Evolutionary conservation across 164 flowering plant genomes (phyloP).

Genomic region (Hamamelis virginiana): DNA sequence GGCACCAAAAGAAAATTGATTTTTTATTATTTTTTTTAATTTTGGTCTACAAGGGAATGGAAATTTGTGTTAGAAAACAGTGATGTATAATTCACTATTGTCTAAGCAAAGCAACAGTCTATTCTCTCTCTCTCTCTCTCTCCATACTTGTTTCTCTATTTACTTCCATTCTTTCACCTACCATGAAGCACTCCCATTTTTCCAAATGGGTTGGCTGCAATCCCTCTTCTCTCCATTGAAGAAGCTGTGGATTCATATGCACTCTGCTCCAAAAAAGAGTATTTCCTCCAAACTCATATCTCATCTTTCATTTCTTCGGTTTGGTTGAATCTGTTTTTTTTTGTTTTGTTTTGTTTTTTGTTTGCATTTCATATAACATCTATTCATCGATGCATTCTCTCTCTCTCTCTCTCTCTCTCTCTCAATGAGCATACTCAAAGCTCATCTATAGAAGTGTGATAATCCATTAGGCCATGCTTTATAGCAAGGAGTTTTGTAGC

Average conservation of each 20-base stretch:
- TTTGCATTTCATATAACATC: not conserved
- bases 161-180: constrained; percentile 27
- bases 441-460: not conserved
- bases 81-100: constrained; percentile 26
- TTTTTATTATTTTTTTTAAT: constrained; percentile 13
- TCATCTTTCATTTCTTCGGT: not conserved
- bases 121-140: constrained; percentile 4
- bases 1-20: constrained; percentile 29
- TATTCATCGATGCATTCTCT: not conserved
- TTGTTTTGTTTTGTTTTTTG: no score
- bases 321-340: not conserved
- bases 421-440: not conserved
- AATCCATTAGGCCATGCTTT: not conserved
- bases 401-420: not conserved
- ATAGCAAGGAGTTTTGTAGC: no score
- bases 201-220: constrained; percentile 68
- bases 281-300: constrained; percentile 21
- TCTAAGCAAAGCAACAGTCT: constrained; percentile 25
- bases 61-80: constrained; percentile 21
- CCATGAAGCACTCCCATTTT: constrained; percentile 25
- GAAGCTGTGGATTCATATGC: constrained; percentile 64
- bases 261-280: constrained; percentile 55
- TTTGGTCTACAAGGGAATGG: constrained; percentile 26
- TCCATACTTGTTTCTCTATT: constrained; percentile 11
- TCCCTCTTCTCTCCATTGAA: constrained; percentile 61